Evolutionary conservation across 2,329 filamentous ascomycete species (phyloP), one percentile per base, ranked within the genome.

Genomic region (Fusarium proliferatum): DNA sequence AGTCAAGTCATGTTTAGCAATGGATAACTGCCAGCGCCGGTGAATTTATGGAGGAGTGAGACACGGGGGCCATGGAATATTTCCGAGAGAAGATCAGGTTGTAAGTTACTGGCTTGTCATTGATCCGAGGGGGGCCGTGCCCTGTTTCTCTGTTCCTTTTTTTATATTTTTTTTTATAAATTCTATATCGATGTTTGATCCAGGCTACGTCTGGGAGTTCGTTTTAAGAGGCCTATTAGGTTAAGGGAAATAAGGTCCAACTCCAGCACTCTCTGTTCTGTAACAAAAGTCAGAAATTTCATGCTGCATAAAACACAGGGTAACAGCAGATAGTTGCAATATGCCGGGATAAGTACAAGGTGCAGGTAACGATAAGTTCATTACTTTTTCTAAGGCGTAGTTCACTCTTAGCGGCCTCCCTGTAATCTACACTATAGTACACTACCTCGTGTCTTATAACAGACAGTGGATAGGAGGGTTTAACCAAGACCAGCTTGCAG

Each of bases 401-500:
- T 42, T 42, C 21, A 9, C 39, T 42, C 21, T n/a, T 15, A 42
- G 21, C 0, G 39, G 26, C 26, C 26, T 21, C 45, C 19, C 23
- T 10, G 1, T 21, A 15, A 21, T 10, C 12, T 48, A 48, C 26
- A 48, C 19, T 48, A 21, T 28, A 21, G 12, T 48, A 28, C 45
- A 48, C 19, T 48, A 48, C 45, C 45, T 21, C 45, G 12, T 28
- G 19, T 28, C 45, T 48, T 15, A 10, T 15, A 15, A 21, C 19
- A 48, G 45, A 28, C 45, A 48, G 15, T 48, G 45, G 45, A 21
- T 15, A 28, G 45, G 19, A 48, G 45, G 45, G 45, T 28, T 48
- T 48, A 21, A 48, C 45, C 45, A 48, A 48, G 45, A 48, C 45
- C 26, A 48, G 45, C 45, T 48, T 48, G 45, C 45, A 48, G 45